phyloP scores from a whole-genome alignment of 169 alveolate genomes.

The Babesia bovis region DNA sequence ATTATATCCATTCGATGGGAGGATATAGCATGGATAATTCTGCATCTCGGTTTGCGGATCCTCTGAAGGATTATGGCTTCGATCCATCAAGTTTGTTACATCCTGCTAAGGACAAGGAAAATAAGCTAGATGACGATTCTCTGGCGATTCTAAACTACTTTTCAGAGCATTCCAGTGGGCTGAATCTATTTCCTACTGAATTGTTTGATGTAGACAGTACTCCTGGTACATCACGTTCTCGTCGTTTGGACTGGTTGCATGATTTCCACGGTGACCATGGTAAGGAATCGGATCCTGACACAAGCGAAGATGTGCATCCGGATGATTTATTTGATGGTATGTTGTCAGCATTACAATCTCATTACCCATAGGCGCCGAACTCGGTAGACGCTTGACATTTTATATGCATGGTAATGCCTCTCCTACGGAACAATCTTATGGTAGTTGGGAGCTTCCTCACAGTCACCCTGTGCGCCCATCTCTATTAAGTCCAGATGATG shows the following conservation, averaged over 20 bases:
- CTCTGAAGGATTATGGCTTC: slow-evolving; percentile 36
- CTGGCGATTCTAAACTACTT: neutral
- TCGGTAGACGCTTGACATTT: slow-evolving; percentile 5
- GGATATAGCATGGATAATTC: slow-evolving; percentile 3
- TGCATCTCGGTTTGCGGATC: slow-evolving; percentile 37
- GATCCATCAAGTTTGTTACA: slow-evolving; percentile 5
- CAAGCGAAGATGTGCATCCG: slow-evolving; percentile 34
- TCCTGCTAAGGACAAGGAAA: neutral
- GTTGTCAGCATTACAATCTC: neutral
- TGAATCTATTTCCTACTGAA: slow-evolving; percentile 22
- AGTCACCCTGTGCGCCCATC: slow-evolving; percentile 44
- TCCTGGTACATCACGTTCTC: slow-evolving; percentile 16
- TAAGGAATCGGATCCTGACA: neutral
- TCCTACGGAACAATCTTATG: slow-evolving; percentile 1
- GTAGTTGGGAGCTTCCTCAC: slow-evolving; percentile 62
- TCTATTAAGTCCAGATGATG: slow-evolving; percentile 23
- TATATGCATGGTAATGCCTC: slow-evolving; percentile 37
- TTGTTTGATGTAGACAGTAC: slow-evolving; percentile 12
- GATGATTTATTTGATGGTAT: slow-evolving; percentile 28
- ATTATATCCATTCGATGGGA: no score
- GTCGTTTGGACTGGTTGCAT: slow-evolving; percentile 26
- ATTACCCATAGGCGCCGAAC: slow-evolving; percentile 8
- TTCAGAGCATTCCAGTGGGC: neutral
- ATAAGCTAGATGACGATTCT: neutral
- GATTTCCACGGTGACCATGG: neutral